Conservation (phyloP, 2,329 filamentous ascomycete genomes). For the Epichloe sp. region DNA sequence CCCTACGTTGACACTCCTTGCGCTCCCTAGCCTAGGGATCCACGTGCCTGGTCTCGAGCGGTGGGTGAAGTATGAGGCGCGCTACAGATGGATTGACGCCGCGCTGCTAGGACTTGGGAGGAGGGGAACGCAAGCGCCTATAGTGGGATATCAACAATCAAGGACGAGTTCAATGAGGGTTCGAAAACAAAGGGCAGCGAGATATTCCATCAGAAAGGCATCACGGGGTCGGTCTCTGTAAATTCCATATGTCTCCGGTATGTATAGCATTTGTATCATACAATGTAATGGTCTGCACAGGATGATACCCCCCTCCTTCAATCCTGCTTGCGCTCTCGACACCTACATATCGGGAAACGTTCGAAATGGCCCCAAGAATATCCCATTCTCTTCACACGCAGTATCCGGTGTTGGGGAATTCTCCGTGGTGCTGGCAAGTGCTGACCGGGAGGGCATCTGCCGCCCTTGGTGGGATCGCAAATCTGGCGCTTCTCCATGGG, state of each 20-base stretch:
- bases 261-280: not conserved
- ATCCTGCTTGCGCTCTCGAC: too few relatives aligned
- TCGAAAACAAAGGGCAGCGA: not conserved
- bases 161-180: not conserved
- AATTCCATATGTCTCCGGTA: not conserved
- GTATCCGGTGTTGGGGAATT: not conserved
- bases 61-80: conserved; percentile 35
- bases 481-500: not conserved
- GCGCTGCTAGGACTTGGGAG: conserved; percentile 19
- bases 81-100: conserved; percentile 37
- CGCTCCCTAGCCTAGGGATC: conserved; percentile 39
- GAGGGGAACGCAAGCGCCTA: conserved; percentile 1
- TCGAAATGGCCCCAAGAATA: not conserved
- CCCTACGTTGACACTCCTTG: conserved; percentile 29
- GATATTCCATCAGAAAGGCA: not conserved
- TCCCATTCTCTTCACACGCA: not conserved
- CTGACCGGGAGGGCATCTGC: not conserved
- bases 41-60: conserved; percentile 31
- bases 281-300: not conserved
- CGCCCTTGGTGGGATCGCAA: not conserved
- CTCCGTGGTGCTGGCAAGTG: not conserved
- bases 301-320: too few relatives aligned
- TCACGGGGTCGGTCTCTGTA: not conserved
- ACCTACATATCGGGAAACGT: not conserved
- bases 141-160: not conserved